Percentiles rank a stretch among this genome's conserved stretches.
These are phyloP conservation scores for Cerioporus squamosus DNA, from an alignment of 1,284 basidiomycete genomes.

Conservation along the genomic window DNA sequence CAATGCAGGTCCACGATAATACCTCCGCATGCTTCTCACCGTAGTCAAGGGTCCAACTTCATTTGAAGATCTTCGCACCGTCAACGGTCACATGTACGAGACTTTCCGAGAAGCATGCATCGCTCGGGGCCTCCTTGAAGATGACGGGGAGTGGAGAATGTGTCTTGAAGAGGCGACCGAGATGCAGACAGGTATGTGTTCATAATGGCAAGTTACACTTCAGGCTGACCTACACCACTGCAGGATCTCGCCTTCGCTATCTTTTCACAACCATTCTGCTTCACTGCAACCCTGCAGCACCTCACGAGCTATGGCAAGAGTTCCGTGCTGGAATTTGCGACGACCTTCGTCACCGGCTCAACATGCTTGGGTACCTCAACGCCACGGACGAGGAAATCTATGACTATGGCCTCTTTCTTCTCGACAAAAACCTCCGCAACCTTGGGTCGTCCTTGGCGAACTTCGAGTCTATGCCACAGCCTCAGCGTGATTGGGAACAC, in stretches of 20 bases:
- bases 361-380: not conserved
- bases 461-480: too few relatives aligned
- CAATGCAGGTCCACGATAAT: constrained; percentile 36
- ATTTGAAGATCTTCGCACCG: constrained; percentile 34
- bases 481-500: too few relatives aligned
- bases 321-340: too few relatives aligned
- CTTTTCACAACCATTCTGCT: constrained; percentile 37
- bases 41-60: constrained; percentile 34
- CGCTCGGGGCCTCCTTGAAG: constrained; percentile 44
- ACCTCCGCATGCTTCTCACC: constrained; percentile 40
- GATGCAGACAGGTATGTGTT: constrained; percentile 45
- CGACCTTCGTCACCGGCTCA: too few relatives aligned
- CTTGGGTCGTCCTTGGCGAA: constrained; percentile 18
- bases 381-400: not conserved
- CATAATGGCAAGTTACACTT: too few relatives aligned
- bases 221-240: too few relatives aligned
- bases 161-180: constrained; percentile 45
- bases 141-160: constrained; percentile 47
- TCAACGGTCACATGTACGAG: constrained; percentile 18
- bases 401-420: constrained; percentile 23
- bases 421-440: constrained; percentile 35
- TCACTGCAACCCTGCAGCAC: constrained; percentile 30
- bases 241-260: constrained; percentile 34
- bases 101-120: constrained; percentile 34
- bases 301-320: constrained; percentile 39